Conservation (phyloP, 163 green algal species). For the Volvox carteri region DNA sequence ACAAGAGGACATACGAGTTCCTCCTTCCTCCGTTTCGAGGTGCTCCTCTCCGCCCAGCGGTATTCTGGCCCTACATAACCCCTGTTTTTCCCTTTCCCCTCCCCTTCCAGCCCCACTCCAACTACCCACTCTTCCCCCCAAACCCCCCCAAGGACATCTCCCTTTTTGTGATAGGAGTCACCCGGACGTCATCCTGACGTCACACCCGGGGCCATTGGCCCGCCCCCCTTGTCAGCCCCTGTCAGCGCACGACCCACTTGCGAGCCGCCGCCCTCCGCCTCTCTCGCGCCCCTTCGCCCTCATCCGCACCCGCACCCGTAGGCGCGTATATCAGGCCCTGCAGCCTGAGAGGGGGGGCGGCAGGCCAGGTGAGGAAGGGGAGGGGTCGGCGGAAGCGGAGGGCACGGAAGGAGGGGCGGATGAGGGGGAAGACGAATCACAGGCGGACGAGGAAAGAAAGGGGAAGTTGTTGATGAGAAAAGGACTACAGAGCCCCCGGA, state of each 20-base stretch:
- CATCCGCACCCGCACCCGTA: constrained; percentile 18
- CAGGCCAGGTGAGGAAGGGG: not conserved
- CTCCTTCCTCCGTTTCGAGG: too few relatives aligned
- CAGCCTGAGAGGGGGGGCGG: not conserved
- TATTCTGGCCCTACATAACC: too few relatives aligned
- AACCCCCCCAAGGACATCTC: not conserved
- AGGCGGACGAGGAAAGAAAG: too few relatives aligned
- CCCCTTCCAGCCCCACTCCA: not conserved
- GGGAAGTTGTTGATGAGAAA: too few relatives aligned
- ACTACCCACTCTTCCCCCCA: not conserved
- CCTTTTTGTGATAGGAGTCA: not conserved
- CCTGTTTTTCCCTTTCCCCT: not conserved
- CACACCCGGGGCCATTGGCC: too few relatives aligned
- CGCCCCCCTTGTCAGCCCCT: constrained; percentile 33
- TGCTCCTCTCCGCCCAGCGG: too few relatives aligned
- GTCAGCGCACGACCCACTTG: not conserved
- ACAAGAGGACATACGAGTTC: too few relatives aligned
- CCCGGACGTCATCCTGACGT: too few relatives aligned
- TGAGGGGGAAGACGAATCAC: too few relatives aligned
- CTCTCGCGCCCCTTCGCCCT: not conserved
- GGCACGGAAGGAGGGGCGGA: not conserved
- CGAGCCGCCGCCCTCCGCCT: not conserved
- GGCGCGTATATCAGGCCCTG: constrained; percentile 32
- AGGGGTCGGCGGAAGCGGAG: not conserved
- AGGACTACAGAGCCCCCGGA: too few relatives aligned